Base-by-base conservation (phyloP, 2,329 filamentous ascomycete genomes). In the Colletotrichum euphorbiae region DNA sequence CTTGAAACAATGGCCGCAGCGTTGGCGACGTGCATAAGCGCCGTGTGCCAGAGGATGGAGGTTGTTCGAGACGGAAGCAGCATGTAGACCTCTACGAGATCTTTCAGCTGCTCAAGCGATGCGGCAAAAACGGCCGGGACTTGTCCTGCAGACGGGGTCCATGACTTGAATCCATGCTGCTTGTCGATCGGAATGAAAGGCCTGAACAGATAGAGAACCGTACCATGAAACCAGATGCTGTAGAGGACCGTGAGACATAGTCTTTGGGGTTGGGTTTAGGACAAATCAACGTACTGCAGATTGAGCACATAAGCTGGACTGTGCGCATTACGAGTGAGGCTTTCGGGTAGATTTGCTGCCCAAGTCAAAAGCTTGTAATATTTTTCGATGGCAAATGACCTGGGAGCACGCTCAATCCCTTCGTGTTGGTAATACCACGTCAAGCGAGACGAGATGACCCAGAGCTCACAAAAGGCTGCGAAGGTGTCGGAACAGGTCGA, bases 31-130 rank as follows among this genome's bases (percentile, higher is more conserved):
- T 81, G 80, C 6, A 79, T 74, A 24, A 82, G 72, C 0, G 77
- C 79, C 12, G 74, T 80, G 59, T 82, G 79, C 78, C 80, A 82
- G 8, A 81, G 71, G 11, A 82, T 76, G 4, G 77, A 76, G 66
- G 77, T 80, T 3, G 73, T 73, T 4, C 79, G 77, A 12, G 74
- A 74, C 5, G 70, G 65, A 43, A 78, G 74, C 8, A 73, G 72
- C 31, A 78, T 76, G 65, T 80, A 81, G n/a, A 76, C 71, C 24
- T 80, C 66, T 6, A 82, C 72, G 5, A 81, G 74, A n/a, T 74
- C 74, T 67, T 82, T 81, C 12, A 82, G 73, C 52, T 81, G 79
- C 50, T 74, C 72, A 1, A 79, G 73, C 0, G 80, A 82, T 2
- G 79, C 78, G 2, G 70, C 68, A n/a, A 73, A 81, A 3, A 73